Evolutionary conservation across 257 asterid genomes (phyloP).

Genomic region (Solanum pinnatisectum): DNA sequence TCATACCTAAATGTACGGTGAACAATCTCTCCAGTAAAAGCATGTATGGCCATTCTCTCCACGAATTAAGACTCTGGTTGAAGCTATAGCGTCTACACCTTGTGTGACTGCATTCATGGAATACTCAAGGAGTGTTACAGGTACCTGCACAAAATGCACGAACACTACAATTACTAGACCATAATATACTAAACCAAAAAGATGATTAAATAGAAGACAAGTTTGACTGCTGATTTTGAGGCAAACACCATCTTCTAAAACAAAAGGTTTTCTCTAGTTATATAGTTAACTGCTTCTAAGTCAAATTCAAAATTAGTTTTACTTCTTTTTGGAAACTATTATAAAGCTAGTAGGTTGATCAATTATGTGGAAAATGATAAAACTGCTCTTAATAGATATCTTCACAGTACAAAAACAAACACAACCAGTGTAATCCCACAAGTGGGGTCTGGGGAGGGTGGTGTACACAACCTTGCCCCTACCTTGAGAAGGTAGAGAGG

Average conservation of each 20-base stretch:
- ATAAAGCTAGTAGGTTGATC: neutral
- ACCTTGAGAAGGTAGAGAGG: neutral
- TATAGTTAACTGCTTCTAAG: neutral
- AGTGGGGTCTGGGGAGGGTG: too few relatives aligned
- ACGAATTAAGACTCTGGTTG: constrained; percentile 71
- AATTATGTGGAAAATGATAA: neutral
- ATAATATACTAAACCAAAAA: neutral
- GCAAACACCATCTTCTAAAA: neutral
- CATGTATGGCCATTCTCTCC: constrained; percentile 47
- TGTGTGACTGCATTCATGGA: constrained; percentile 68
- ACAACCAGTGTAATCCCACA: too few relatives aligned
- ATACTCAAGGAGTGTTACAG: constrained; percentile 68
- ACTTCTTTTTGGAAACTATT: neutral
- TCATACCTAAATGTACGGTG: constrained; percentile 69
- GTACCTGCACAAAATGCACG: constrained; percentile 37
- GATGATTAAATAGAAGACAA: neutral
- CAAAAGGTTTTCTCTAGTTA: neutral
- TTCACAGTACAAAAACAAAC: too few relatives aligned
- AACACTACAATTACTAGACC: neutral
- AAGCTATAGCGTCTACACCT: constrained; percentile 89
- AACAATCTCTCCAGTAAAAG: constrained; percentile 47
- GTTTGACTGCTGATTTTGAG: neutral
- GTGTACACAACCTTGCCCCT: neutral
- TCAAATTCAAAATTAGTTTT: neutral
- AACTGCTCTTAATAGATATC: neutral